Conservation (phyloP, 768 basidiomycete genomes). For the Boletus vermiculosoides region DNA sequence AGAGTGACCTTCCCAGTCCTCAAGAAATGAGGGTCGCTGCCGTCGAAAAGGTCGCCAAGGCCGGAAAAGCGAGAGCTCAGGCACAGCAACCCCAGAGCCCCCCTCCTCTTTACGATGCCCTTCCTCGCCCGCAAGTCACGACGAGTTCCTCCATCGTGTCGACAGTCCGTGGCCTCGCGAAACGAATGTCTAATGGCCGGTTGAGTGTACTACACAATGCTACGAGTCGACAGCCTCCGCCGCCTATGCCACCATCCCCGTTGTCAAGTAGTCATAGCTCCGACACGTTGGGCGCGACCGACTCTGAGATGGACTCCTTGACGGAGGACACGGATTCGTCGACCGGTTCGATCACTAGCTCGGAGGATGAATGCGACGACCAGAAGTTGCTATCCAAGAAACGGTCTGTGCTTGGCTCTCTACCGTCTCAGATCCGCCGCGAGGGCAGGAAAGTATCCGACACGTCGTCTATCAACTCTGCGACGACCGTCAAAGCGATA, state of each 20-base stretch:
- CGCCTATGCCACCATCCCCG: conserved; percentile 26
- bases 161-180: conserved; percentile 58
- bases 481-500: conserved; percentile 35
- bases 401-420: conserved; percentile 47
- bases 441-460: conserved; percentile 40
- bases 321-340: conserved; percentile 64
- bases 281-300: conserved; percentile 43
- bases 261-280: conserved; percentile 43
- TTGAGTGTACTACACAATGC: conserved; percentile 31
- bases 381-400: conserved; percentile 27
- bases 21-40: conserved; percentile 51
- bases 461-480: conserved; percentile 35
- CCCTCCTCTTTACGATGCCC: conserved; percentile 39
- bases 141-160: conserved; percentile 44
- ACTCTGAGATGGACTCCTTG: conserved; percentile 61
- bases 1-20: conserved; percentile 21
- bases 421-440: conserved; percentile 43
- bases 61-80: conserved; percentile 51
- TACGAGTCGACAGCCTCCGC: conserved; percentile 17
- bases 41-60: conserved; percentile 53
- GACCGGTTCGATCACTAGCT: conserved; percentile 48
- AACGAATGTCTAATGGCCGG: conserved; percentile 48
- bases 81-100: conserved; percentile 45
- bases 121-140: conserved; percentile 20
- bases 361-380: conserved; percentile 42